Evolutionary conservation across 2,329 filamentous ascomycete species (phyloP).

Genomic region (Penicillium sp.): DNA sequence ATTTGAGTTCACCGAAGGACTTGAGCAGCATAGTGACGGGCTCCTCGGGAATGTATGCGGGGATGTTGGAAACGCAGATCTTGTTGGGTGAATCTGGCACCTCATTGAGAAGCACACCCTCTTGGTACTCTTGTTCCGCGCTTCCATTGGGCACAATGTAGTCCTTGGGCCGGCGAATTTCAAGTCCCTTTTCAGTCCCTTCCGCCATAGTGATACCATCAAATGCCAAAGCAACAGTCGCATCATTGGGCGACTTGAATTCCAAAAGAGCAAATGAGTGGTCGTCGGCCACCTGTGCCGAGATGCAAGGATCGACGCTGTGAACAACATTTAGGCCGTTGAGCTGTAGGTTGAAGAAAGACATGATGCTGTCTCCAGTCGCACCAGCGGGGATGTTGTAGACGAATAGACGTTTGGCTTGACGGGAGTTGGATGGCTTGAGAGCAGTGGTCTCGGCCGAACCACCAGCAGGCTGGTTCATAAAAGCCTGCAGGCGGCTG

Average conservation of each 20-base stretch:
- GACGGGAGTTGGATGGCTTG: slow-evolving; percentile 88
- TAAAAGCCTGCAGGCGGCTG: slow-evolving; percentile 89
- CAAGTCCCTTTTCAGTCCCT: slow-evolving; percentile 63
- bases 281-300: slow-evolving; percentile 79
- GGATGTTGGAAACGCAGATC: slow-evolving; percentile 88
- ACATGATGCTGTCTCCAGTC: slow-evolving; percentile 74
- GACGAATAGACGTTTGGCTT: slow-evolving; percentile 87
- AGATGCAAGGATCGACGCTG: slow-evolving; percentile 78
- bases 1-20: slow-evolving; percentile 89
- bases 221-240: slow-evolving; percentile 86
- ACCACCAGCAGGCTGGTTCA: slow-evolving; percentile 76
- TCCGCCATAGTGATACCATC: slow-evolving; percentile 89
- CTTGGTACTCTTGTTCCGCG: slow-evolving; percentile 72
- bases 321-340: slow-evolving; percentile 95
- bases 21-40: slow-evolving; percentile 88
- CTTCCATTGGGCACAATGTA: slow-evolving; percentile 87
- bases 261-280: slow-evolving; percentile 82
- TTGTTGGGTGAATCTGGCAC: slow-evolving; percentile 95
- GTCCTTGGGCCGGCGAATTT: slow-evolving; percentile 87
- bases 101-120: slow-evolving; percentile 73
- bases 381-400: slow-evolving; percentile 74
- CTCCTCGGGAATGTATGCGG: slow-evolving; percentile 82
- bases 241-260: slow-evolving; percentile 83
- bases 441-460: slow-evolving; percentile 72
- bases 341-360: slow-evolving; percentile 94